Conservation (phyloP, 1,284 basidiomycete species). For the Trametes sp. region DNA sequence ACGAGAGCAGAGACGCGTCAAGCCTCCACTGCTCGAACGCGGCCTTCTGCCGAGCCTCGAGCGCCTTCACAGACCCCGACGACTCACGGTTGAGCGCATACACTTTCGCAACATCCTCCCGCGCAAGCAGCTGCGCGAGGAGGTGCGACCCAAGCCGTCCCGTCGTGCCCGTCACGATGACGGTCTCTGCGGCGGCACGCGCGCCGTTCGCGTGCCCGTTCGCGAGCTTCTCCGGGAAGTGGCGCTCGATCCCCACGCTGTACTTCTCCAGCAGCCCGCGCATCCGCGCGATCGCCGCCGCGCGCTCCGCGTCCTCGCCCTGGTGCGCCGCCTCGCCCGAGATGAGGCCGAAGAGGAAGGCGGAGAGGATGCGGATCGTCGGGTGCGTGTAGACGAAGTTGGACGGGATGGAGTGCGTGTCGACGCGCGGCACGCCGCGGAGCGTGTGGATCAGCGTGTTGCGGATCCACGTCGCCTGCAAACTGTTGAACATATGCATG, state of each 20-base stretch:
- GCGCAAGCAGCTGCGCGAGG: constrained; percentile 38
- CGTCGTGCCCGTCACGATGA: constrained; percentile 49
- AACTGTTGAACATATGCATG: constrained; percentile 25
- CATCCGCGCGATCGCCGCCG: constrained; percentile 20
- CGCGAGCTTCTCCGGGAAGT: neutral
- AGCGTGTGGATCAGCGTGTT: constrained; percentile 42
- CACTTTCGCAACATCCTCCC: constrained; percentile 35
- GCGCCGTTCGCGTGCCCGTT: neutral
- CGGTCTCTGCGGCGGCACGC: constrained; percentile 25
- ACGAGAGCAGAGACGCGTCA: constrained; percentile 20
- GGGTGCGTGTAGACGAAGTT: constrained; percentile 46
- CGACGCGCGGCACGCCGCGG: constrained; percentile 28
- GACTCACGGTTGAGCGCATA: constrained; percentile 45
- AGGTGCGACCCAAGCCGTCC: constrained; percentile 44
- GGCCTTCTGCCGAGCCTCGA: constrained; percentile 37
- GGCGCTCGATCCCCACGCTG: constrained; percentile 23
- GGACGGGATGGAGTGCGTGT: constrained; percentile 28
- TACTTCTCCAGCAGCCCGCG: constrained; percentile 40
- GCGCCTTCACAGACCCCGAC: constrained; percentile 9
- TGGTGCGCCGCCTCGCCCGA: constrained; percentile 8
- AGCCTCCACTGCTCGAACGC: constrained; percentile 37
- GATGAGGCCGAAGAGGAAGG: constrained; percentile 21
- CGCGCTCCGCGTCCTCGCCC: constrained; percentile 15
- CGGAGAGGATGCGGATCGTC: constrained; percentile 36
- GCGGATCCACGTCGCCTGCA: constrained; percentile 47